Conservation (phyloP, 768 basidiomycete genomes). For the Hydnomerulius pinastri region DNA sequence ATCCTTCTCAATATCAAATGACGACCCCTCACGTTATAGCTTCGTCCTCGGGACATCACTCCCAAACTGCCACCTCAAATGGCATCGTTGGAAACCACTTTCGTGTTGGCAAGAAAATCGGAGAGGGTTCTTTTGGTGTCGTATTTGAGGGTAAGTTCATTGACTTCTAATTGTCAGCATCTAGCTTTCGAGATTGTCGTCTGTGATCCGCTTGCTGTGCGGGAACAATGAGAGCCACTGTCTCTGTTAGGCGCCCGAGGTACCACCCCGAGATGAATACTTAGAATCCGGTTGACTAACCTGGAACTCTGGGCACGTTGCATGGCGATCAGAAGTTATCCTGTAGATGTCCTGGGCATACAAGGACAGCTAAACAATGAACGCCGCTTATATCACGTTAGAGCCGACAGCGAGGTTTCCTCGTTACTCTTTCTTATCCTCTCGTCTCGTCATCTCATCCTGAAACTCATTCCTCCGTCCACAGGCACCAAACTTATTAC, state of each 20-base stretch:
- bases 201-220: slow-evolving; percentile 1
- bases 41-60: slow-evolving; percentile 70
- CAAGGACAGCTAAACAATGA: slow-evolving; percentile 6
- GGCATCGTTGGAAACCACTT: slow-evolving; percentile 80
- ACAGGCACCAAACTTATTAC: slow-evolving; percentile 84
- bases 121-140: slow-evolving; percentile 98
- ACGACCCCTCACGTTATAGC: slow-evolving; percentile 84
- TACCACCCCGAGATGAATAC: slow-evolving; percentile 4
- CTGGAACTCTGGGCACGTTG: slow-evolving; percentile 1
- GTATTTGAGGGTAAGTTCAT: slow-evolving; percentile 84
- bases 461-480: slow-evolving; percentile 17
- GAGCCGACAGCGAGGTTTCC: slow-evolving; percentile 3
- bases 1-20: slow-evolving; percentile 42
- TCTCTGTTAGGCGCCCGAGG: slow-evolving; percentile 14
- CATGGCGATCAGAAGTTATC: background rate
- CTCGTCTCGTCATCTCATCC: slow-evolving; percentile 1
- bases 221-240: slow-evolving; percentile 4
- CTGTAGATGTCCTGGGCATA: slow-evolving; percentile 1
- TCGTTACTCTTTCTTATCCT: background rate
- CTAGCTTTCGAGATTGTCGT: slow-evolving; percentile 1
- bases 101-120: slow-evolving; percentile 97
- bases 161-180: background rate
- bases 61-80: slow-evolving; percentile 61
- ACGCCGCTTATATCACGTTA: slow-evolving; percentile 7
- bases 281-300: slow-evolving; percentile 6